Evolutionary conservation across 139 green algal genomes (phyloP).

Genomic region (Volvox africanus): DNA sequence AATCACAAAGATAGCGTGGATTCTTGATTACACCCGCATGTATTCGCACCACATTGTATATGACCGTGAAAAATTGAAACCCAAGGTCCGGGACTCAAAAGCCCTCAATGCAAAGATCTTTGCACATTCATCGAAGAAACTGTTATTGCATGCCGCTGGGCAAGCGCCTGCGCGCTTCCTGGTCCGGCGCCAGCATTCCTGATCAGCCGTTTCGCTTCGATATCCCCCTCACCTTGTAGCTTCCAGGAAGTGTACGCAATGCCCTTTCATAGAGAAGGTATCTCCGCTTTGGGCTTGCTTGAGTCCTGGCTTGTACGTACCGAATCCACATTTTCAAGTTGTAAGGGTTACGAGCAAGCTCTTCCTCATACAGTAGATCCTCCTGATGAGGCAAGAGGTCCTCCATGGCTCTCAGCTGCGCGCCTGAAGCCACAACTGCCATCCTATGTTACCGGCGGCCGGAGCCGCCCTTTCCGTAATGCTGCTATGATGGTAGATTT

Average conservation of each 20-base stretch:
- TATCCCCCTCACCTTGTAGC: conserved; percentile 87
- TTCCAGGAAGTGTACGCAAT: conserved; percentile 89
- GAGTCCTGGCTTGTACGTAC: conserved; percentile 89
- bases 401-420: conserved; percentile 37
- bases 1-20: no score
- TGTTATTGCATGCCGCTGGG: no score
- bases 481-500: neutral
- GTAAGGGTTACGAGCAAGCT: conserved; percentile 96
- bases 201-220: no score
- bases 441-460: conserved; percentile 12
- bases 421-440: conserved; percentile 13
- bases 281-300: conserved; percentile 75
- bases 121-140: no score
- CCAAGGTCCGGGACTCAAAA: no score
- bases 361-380: conserved; percentile 97
- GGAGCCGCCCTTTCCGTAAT: neutral
- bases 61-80: no score
- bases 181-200: no score
- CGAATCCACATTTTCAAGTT: conserved; percentile 91
- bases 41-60: no score
- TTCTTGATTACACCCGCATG: no score
- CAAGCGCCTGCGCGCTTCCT: no score
- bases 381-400: conserved; percentile 90
- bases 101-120: no score
- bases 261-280: conserved; percentile 95